Conservation (phyloP, 176 grass and related monocot genomes). For the Eleusine coracana region DNA sequence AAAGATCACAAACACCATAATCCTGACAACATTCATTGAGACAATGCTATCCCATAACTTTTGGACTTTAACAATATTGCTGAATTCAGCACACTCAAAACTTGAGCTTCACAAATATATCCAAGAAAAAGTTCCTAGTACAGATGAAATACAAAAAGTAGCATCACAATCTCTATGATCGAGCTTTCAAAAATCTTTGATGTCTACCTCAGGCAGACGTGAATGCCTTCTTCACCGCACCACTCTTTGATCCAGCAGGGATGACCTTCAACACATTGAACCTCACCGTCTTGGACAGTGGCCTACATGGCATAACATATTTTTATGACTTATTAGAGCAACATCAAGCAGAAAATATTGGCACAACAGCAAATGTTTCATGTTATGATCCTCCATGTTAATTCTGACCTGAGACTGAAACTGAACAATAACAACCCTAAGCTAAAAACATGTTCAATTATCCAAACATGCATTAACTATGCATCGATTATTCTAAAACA, state of each 20-base stretch:
- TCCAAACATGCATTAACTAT: background rate
- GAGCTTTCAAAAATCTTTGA: background rate
- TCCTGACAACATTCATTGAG: background rate
- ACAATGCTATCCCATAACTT: background rate
- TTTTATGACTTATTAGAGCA: background rate
- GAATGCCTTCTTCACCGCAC: slow-evolving; percentile 73
- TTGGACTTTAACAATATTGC: background rate
- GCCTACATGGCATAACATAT: slow-evolving; percentile 37
- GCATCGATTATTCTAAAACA: background rate
- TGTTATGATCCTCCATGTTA: background rate
- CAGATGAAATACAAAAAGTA: background rate
- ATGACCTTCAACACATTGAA: slow-evolving; percentile 85
- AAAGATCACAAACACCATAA: background rate
- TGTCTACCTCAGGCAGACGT: slow-evolving; percentile 49
- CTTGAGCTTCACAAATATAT: background rate
- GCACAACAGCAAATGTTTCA: background rate
- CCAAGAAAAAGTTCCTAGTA: slow-evolving; percentile 8
- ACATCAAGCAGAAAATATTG: background rate
- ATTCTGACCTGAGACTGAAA: background rate
- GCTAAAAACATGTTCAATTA: background rate
- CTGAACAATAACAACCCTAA: background rate
- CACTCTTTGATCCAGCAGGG: slow-evolving; percentile 64
- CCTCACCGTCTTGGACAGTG: slow-evolving; percentile 79
- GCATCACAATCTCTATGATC: slow-evolving; percentile 25
- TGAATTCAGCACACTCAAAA: slow-evolving; percentile 4